phyloP scores from a whole-genome alignment of 805 yeast genomes.

The Metschnikowia santaceciliae region DNA sequence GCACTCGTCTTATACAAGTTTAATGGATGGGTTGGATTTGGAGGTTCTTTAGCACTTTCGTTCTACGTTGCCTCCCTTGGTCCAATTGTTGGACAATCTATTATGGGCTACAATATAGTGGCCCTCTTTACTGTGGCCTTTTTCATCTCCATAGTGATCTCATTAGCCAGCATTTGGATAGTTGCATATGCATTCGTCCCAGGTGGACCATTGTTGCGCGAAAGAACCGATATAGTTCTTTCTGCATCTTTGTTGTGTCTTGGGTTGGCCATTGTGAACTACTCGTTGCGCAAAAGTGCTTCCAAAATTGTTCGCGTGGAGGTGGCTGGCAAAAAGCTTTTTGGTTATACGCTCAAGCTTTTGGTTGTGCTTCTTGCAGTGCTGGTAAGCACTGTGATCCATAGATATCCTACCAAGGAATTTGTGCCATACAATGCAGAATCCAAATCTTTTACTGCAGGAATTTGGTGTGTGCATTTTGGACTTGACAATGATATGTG shows the following conservation, averaged over 20 bases:
- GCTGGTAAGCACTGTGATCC: constrained; percentile 54
- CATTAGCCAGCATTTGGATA: constrained; percentile 89
- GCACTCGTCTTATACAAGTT: constrained; percentile 46
- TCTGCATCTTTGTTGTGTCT: constrained; percentile 51
- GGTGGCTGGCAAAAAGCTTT: constrained; percentile 16
- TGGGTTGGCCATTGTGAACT: constrained; percentile 48
- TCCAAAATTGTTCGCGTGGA: constrained; percentile 22
- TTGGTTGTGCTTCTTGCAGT: constrained; percentile 46
- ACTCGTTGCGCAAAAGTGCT: constrained; percentile 24
- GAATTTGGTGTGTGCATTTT: constrained; percentile 98
- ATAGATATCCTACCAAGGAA: constrained; percentile 60
- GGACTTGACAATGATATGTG: constrained; percentile 98
- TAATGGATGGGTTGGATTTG: constrained; percentile 68
- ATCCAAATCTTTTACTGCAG: constrained; percentile 80
- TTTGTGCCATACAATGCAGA: constrained; percentile 47
- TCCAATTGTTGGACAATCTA: constrained; percentile 57
- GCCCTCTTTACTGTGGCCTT: constrained; percentile 48
- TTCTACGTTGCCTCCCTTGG: constrained; percentile 59
- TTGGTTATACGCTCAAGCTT: constrained; percentile 26
- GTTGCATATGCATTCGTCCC: constrained; percentile 99
- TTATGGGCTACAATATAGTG: constrained; percentile 54
- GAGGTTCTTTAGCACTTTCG: constrained; percentile 64
- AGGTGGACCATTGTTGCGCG: constrained; percentile 82
- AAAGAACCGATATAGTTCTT: constrained; percentile 76
- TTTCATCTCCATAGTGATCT: constrained; percentile 48